Percentiles rank a stretch among this genome's conserved stretches.
Evolutionary conservation across 2,329 filamentous ascomycete species (phyloP).

Genomic region (Scedosporium dehoogii): DNA sequence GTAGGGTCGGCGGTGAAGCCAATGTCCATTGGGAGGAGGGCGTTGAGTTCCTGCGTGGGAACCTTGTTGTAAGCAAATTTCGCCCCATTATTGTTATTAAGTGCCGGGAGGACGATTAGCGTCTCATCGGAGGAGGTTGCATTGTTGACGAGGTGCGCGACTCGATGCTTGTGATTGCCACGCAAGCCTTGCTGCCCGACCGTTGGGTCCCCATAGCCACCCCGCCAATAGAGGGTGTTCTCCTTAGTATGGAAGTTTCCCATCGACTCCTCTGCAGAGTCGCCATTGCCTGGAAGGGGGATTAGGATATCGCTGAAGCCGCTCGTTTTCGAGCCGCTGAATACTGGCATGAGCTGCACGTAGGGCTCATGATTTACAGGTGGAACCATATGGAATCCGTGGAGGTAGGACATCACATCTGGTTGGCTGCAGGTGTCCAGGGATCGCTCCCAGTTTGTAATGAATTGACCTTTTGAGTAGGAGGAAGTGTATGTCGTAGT

Average conservation of each 20-base stretch:
- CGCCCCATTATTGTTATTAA: constrained; percentile 15
- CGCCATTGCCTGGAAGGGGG: constrained; percentile 42
- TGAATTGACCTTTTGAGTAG: constrained; percentile 55
- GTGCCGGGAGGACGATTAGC: constrained; percentile 45
- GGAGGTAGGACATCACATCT: constrained; percentile 56
- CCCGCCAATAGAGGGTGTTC: constrained; percentile 64
- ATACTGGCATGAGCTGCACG: constrained; percentile 60
- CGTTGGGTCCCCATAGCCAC: constrained; percentile 49
- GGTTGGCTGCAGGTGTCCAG: constrained; percentile 67
- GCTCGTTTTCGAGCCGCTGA: constrained; percentile 62
- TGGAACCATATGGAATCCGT: constrained; percentile 62
- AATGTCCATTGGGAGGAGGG: constrained; percentile 42
- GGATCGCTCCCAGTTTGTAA: constrained; percentile 54
- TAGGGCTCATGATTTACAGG: constrained; percentile 48
- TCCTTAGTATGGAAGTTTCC: constrained; percentile 50
- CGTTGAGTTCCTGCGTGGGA: constrained; percentile 41
- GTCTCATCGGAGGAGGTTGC: constrained; percentile 38
- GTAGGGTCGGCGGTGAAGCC: constrained; percentile 30
- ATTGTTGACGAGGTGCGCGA: constrained; percentile 59
- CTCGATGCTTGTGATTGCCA: constrained; percentile 58
- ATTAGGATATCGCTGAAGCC: constrained; percentile 71
- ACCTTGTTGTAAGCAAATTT: constrained; percentile 48
- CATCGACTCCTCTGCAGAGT: constrained; percentile 27
- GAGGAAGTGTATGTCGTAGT: constrained; percentile 17
- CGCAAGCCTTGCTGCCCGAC: constrained; percentile 45